Evolutionary conservation across 176 grass and related monocot genomes (phyloP), one percentile per base, ranked within the genome.

Genomic region (Luzula sylvatica): DNA sequence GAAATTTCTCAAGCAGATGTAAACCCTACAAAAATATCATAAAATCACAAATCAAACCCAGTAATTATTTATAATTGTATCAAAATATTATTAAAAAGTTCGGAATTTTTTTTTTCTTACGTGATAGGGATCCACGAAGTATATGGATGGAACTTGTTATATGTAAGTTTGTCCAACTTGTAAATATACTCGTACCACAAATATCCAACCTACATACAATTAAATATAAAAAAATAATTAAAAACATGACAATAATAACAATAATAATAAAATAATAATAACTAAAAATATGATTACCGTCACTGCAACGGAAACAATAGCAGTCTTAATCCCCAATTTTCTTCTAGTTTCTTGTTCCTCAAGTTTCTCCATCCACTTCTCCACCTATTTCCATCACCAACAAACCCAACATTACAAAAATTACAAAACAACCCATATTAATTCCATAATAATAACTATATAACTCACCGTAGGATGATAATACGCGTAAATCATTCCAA

Each of bases 401-500:
- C 25, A 64, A 35, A 49, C 19, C 15, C 13, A 45, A 65, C 21
- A 25, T 18, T 15, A 7, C 15, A 30, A 23, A 23, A 78, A 11
- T 65, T 18, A 46, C 47, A 54, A 15, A 22, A n/a, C n/a, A 27
- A 2, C 14, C 27, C 3, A 14, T 6, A 64, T 35, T 15, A 50
- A 49, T 49, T 49, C 15, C 11, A 49, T 45, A 15, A 30, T n/a
- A 49, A 29, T 49, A 19, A 64, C 11, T 13, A 49, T 0, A 18
- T 5, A 15, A 66, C 78, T 82, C 78, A 94, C 87, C 49, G 68
- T 82, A 13, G 87, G 87, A 17, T 94, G 87, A 20, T 78, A 94
- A 61, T 94, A 94, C 23, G 87, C 87, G 72, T 79, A 94, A 16
- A 94, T 76, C 87, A 94, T 94, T 66, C 87, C 87, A 20, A 87